Evolutionary conservation across 2,329 filamentous ascomycete genomes (phyloP).

Genomic region (Monilinia polystroma): DNA sequence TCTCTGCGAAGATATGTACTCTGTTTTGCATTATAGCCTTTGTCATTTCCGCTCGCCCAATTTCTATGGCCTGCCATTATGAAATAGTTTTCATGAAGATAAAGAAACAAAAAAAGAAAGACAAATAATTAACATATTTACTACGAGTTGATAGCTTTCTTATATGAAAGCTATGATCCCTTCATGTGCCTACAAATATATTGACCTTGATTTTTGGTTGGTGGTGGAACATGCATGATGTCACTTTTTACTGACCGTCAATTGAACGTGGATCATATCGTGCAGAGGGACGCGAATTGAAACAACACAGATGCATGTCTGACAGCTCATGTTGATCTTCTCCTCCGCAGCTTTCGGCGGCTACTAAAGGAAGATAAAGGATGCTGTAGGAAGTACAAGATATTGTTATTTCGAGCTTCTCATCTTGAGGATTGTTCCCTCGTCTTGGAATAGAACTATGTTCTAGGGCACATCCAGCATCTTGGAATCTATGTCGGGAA

Average conservation of each 20-base stretch:
- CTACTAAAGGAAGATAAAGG: neutral
- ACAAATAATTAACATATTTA: neutral
- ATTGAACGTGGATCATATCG: neutral
- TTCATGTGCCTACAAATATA: neutral
- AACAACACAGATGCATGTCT: neutral
- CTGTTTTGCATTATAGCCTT: neutral
- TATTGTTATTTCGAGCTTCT: neutral
- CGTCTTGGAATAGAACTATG: neutral
- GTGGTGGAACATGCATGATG: constrained; percentile 14
- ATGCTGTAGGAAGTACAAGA: neutral
- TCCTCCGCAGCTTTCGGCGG: neutral
- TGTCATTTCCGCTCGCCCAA: neutral
- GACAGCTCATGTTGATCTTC: neutral
- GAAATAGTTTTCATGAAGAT: neutral
- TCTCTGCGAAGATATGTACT: constrained; percentile 17
- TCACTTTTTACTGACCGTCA: neutral
- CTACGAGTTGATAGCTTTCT: neutral
- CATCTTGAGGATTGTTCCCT: neutral
- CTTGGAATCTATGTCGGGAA: neutral
- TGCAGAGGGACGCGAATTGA: neutral
- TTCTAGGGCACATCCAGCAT: neutral
- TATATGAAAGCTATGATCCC: neutral
- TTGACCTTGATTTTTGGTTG: constrained; percentile 13
- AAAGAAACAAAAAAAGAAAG: neutral
- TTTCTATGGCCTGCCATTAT: constrained; percentile 14